These are phyloP conservation scores for Reticulascus tulasneorum DNA, from an alignment of 2,329 filamentous ascomycete species.

Conservation along the genomic window DNA sequence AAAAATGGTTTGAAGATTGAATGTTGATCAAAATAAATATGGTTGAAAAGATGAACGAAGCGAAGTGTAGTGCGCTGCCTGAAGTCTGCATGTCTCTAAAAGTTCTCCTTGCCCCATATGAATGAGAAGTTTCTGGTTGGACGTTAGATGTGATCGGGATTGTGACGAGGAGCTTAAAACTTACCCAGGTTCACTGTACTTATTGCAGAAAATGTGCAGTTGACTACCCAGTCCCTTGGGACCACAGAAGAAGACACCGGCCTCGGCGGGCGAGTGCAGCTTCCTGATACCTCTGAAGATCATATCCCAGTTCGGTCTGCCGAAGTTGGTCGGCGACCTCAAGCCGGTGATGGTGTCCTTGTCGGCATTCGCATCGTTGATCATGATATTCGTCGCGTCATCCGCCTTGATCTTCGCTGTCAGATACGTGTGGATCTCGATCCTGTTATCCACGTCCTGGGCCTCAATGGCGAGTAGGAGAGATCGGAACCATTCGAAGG, in stretches of 20 bases:
- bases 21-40: conserved; percentile 11
- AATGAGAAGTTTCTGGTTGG: conserved; percentile 54
- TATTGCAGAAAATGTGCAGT: conserved; percentile 80
- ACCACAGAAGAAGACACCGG: conserved; percentile 81
- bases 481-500: conserved; percentile 86
- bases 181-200: conserved; percentile 78
- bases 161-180: conserved; percentile 22
- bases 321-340: conserved; percentile 79
- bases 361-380: conserved; percentile 81
- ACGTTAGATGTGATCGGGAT: conserved; percentile 11
- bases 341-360: conserved; percentile 82
- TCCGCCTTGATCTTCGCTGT: conserved; percentile 83
- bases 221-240: conserved; percentile 74
- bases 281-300: conserved; percentile 81
- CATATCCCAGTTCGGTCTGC: conserved; percentile 85
- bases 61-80: conserved; percentile 10
- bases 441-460: conserved; percentile 77
- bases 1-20: no score
- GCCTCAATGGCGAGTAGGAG: conserved; percentile 80
- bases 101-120: conserved; percentile 68
- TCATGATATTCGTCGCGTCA: conserved; percentile 88
- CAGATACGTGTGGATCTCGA: conserved; percentile 87
- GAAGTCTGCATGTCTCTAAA: conserved; percentile 34
- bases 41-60: conserved; percentile 14
- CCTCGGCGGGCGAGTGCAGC: conserved; percentile 68